A percentile compares a stretch with the other conserved stretches of the same genome.
phyloP scores from a whole-genome alignment of 2,329 filamentous ascomycete genomes.

The Aspergillus sergii region DNA sequence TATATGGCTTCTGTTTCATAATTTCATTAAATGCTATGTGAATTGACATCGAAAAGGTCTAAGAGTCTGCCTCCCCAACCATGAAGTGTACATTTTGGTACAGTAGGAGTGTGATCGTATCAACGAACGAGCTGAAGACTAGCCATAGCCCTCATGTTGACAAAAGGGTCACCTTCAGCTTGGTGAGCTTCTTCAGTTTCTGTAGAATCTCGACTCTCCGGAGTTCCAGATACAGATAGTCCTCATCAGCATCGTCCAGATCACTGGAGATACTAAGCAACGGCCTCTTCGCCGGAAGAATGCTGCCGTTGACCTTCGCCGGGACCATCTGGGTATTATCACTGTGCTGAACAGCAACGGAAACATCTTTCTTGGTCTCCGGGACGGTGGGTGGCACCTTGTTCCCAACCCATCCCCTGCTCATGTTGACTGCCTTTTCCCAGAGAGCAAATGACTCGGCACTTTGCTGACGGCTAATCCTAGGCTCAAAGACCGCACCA shows the following conservation, averaged over 20 bases:
- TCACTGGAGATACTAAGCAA: slow-evolving; percentile 28
- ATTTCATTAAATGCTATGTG: neutral
- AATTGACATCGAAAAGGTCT: neutral
- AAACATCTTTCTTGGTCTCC: neutral
- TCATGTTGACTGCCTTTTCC: slow-evolving; percentile 76
- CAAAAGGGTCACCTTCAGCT: slow-evolving; percentile 23
- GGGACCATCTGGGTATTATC: slow-evolving; percentile 15
- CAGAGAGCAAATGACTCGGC: slow-evolving; percentile 66
- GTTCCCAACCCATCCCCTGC: slow-evolving; percentile 62
- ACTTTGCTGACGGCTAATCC: slow-evolving; percentile 57
- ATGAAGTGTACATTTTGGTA: neutral
- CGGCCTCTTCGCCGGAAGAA: slow-evolving; percentile 18
- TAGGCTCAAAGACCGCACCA: slow-evolving; percentile 70
- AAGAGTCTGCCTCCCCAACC: neutral
- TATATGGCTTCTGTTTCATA: neutral
- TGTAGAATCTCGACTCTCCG: slow-evolving; percentile 39
- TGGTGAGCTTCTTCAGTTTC: slow-evolving; percentile 34
- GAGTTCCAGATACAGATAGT: slow-evolving; percentile 38
- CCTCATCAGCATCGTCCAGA: slow-evolving; percentile 38
- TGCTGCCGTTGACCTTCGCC: slow-evolving; percentile 19
- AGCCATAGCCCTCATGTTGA: neutral
- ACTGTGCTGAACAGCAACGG: slow-evolving; percentile 15
- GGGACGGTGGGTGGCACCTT: neutral
- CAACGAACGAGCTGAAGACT: neutral
- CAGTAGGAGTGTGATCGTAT: neutral